Conservation (phyloP, 225 moss, liverwort and hornwort species). For the Climacium dendroides region DNA sequence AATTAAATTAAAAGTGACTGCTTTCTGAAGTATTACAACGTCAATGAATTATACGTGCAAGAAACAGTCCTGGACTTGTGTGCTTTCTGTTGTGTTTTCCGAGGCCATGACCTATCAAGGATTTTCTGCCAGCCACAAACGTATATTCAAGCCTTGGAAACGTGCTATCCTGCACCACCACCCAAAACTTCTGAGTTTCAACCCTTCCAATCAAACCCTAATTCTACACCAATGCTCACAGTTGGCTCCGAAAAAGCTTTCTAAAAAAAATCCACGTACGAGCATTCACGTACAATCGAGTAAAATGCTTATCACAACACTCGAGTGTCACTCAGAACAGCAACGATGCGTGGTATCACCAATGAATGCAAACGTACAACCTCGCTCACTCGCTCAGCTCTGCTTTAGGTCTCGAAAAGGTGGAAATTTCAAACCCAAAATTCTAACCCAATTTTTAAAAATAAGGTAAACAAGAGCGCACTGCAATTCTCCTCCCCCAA, state of each 20-base stretch:
- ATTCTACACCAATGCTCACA: neutral
- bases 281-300: neutral
- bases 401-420: neutral
- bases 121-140: neutral
- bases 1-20: no score
- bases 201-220: neutral
- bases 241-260: neutral
- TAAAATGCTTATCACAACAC: neutral
- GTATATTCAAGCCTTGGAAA: neutral
- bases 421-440: neutral
- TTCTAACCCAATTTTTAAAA: neutral
- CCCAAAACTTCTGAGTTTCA: neutral
- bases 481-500: neutral
- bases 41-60: conserved; percentile 41
- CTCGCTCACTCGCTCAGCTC: neutral
- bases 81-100: neutral
- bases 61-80: neutral
- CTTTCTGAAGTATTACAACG: conserved; percentile 13
- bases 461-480: neutral
- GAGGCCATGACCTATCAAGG: neutral
- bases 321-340: neutral
- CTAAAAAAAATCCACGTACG: neutral
- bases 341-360: neutral
- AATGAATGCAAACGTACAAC: neutral
- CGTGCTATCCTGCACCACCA: neutral